Evolutionary conservation across 768 basidiomycete genomes (phyloP).

Genomic region (Cubamyces lactineus): DNA sequence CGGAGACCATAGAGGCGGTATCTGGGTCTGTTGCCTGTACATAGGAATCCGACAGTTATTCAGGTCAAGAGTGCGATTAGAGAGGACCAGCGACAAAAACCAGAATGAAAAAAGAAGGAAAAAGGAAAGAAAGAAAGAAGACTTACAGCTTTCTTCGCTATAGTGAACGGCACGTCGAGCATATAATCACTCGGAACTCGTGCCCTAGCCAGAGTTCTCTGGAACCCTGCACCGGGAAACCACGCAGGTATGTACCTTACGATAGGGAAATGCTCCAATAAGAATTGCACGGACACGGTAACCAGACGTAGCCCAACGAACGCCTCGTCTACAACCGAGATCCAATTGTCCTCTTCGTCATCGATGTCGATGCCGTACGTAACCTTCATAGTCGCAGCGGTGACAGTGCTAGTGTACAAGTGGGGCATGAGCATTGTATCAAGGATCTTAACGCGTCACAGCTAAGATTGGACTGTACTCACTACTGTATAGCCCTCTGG

Average conservation of each 20-base stretch:
- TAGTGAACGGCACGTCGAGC: neutral
- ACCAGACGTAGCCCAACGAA: neutral
- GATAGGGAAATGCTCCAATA: conserved; percentile 13
- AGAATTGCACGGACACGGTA: neutral
- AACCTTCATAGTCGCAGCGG: conserved; percentile 24
- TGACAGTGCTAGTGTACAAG: neutral
- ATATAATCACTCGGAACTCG: neutral
- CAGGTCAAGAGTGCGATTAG: too few relatives aligned
- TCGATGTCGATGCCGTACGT: conserved; percentile 21
- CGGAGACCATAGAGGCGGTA: neutral
- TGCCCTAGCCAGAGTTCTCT: conserved; percentile 3
- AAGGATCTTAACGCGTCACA: too few relatives aligned
- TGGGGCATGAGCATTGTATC: too few relatives aligned
- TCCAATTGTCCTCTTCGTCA: neutral
- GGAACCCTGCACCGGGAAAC: conserved; percentile 33
- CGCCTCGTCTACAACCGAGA: neutral
- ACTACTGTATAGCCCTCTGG: conserved; percentile 10
- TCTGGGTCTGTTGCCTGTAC: neutral
- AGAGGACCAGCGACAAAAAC: too few relatives aligned
- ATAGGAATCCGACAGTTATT: neutral
- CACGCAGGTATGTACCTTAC: conserved; percentile 29
- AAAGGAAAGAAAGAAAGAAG: too few relatives aligned
- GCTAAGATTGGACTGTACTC: neutral
- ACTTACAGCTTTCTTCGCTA: neutral
- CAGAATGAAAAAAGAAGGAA: too few relatives aligned